Base-by-base conservation (phyloP, 345 rosid species). In the Bruguiera gymnorhiza region DNA sequence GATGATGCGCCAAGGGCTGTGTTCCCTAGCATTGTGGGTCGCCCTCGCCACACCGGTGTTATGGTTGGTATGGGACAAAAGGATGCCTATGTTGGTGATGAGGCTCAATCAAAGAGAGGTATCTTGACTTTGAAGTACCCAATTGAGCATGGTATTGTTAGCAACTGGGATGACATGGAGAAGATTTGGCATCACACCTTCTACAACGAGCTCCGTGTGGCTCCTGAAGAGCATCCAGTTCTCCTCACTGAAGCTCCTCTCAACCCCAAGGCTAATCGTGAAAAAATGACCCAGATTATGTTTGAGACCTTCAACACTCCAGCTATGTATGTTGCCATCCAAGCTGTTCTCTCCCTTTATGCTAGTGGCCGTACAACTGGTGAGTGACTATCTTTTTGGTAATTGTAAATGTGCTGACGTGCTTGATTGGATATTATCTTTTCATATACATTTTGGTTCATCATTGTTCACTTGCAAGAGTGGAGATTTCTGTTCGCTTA, bases 321-420 rank as follows among this genome's bases (percentile, higher is more conserved):
- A 58, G 88, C 88, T 52, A 84, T 82, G 88, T 84, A 82, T 65
- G 85, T 84, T 16, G 88, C 88, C 10, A 84, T 84, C 68, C 87
- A 84, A 78, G 87, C 89, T 13, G 89, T 86, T 52, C 87, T 88
- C 76, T 88, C 90, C 37, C 86, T 88, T 54, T 86, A 88, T 81
- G 90, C 93, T 60, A 88, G 93, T 34, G 93, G 93, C 55, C 90
- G 90, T 72, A 88, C 90, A 60, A 88, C 93, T 58, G 90, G 90
- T 88, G 75, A 76, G 83, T 68, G 26, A 26, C 18, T 43, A 43
- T 43, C 48, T 13, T 43, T 43, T 2, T 43, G 15, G 18, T 43
- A 13, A 43, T 13, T 13, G 19, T 15, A 43, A 13, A 43, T 13
- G 50, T 43, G 19, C 50, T 43, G 18, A 43, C 13, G 13, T 43